Base-by-base conservation (phyloP, 1,284 basidiomycete genomes). In the Boletus sp. region DNA sequence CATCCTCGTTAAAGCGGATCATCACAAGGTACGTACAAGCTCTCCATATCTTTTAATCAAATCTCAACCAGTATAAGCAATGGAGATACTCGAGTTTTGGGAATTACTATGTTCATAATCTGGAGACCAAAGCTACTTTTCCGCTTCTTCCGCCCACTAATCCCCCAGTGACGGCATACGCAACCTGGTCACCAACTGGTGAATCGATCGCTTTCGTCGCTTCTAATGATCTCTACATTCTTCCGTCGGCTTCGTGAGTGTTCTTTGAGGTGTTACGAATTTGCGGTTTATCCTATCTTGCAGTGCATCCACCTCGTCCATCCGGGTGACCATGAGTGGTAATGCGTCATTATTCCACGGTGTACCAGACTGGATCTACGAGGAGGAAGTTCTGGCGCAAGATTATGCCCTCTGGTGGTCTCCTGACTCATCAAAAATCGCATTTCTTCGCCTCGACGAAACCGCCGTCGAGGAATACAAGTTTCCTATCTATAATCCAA, bases 331-430 rank as follows among this genome's bases (percentile, higher is more conserved):
- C 1, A 71, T 74, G 1, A 83, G 85, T 19, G 95, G 94, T 1
- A 90, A 87, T 38, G 74, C 80, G 0, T 88, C 88, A 0, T 74
- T 94, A 25, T 97, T 98, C 75, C 87, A 98, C 60, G 95, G 94
- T 6, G 87, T 97, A 0, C 91, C 93, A 0, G 93, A 96, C 67
- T 98, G 95, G 91, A 93, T 95, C 6, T 96, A 96, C 66, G 94
- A 97, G 67, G 94, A 97, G 67, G 94, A 97, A 65, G 80, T 98
- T 20, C 89, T 93, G 56, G 71, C 75, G 5, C 64, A 71, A 29
- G 82, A 93, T 58, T 83, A 69, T 43, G 85, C 93, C 0, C 72
- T 95, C 7, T 98, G 93, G 93, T 97, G 91, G 86, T 87, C 88
- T 23, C 94, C 94, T 0, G 81, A 89, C 56, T 85, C 87, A 0